These are phyloP conservation scores for Polyporus arcularius DNA, from an alignment of 768 basidiomycete species.

Conservation along the genomic window DNA sequence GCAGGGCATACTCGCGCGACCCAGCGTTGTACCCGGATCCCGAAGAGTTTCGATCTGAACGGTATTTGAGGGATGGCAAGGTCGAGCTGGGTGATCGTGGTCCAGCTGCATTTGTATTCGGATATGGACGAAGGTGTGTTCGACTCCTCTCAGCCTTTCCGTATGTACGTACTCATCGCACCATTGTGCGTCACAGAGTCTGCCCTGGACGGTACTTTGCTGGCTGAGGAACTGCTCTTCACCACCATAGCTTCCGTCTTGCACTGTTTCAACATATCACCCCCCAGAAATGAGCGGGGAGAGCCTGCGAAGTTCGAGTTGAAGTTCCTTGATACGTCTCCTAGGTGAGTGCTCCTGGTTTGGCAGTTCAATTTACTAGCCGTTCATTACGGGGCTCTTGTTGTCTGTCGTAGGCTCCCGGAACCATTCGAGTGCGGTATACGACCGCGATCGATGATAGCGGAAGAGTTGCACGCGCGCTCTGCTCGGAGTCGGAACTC, in stretches of 20 bases:
- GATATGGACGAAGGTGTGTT: conserved; percentile 33
- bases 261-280: background rate
- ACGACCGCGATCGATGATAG: too few species aligned
- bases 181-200: background rate
- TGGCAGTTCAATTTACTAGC: too few species aligned
- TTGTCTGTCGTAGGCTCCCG: too few species aligned
- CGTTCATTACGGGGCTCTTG: too few species aligned
- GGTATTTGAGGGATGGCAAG: conserved; percentile 28
- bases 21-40: conserved; percentile 40
- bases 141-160: background rate
- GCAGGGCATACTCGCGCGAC: conserved; percentile 24
- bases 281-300: background rate
- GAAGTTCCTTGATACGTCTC: background rate
- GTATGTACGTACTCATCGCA: background rate
- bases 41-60: conserved; percentile 42
- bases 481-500: too few species aligned
- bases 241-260: background rate
- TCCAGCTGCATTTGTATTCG: conserved; percentile 32
- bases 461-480: too few species aligned
- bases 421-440: too few species aligned
- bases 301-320: background rate
- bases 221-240: background rate
- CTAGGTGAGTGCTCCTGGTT: background rate
- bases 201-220: background rate
- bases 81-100: conserved; percentile 30